A percentile compares a stretch with the other conserved stretches of the same genome.
These are phyloP conservation scores for Arthrinium phaeospermum DNA, from an alignment of 2,329 filamentous ascomycete species.

Conservation along the genomic window DNA sequence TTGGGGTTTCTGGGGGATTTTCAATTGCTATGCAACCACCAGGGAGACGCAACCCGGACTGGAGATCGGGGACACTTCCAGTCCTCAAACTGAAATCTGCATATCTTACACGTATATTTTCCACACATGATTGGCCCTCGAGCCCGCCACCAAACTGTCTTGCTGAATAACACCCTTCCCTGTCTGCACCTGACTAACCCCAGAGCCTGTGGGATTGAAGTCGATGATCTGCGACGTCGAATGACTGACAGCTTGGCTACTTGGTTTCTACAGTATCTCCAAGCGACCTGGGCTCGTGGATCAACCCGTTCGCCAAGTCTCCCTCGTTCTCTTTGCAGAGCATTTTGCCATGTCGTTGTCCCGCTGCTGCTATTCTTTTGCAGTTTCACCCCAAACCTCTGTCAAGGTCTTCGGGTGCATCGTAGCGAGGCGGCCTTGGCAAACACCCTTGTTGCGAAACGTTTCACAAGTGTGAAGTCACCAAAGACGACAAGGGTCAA, in stretches of 20 bases:
- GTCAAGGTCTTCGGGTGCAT: neutral
- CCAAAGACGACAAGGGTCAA: conserved; percentile 6
- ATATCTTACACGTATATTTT: neutral
- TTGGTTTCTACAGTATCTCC: neutral
- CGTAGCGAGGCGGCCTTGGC: neutral
- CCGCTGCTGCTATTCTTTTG: neutral
- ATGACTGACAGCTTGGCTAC: conserved; percentile 3
- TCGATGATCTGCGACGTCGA: conserved; percentile 1
- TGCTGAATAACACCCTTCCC: neutral
- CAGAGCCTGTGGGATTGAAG: neutral
- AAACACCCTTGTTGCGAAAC: conserved; percentile 11
- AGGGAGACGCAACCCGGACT: neutral
- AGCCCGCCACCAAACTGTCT: neutral
- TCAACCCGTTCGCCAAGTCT: neutral
- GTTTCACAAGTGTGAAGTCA: conserved; percentile 11
- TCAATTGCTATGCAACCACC: neutral
- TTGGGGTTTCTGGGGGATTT: conserved; percentile 13
- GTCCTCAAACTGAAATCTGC: neutral
- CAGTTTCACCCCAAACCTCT: neutral
- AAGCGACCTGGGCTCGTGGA: neutral
- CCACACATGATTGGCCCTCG: neutral
- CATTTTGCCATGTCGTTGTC: neutral
- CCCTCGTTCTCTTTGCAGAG: neutral
- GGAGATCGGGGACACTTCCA: neutral
- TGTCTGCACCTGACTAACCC: neutral